Conservation (phyloP, 2,329 filamentous ascomycete species). For the Aspergillus melleus region DNA sequence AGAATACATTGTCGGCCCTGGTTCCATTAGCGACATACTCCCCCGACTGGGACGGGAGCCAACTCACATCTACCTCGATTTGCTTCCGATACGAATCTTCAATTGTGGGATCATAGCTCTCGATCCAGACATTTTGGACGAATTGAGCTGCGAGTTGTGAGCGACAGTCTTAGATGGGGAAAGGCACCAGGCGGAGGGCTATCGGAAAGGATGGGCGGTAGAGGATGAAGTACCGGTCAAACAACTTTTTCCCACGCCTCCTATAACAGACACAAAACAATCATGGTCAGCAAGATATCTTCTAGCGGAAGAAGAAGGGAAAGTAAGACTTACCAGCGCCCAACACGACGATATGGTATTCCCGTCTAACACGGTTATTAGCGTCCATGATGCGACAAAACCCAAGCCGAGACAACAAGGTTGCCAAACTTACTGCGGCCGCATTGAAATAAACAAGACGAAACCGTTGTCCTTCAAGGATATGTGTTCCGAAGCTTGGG, state of each 20-base stretch:
- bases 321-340: conserved; percentile 63
- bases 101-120: conserved; percentile 85
- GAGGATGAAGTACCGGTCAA: conserved; percentile 67
- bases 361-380: conserved; percentile 55
- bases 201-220: conserved; percentile 1
- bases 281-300: conserved; percentile 14
- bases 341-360: conserved; percentile 80
- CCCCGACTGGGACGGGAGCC: background rate
- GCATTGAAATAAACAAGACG: conserved; percentile 28
- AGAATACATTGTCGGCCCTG: conserved; percentile 84
- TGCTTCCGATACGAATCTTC: conserved; percentile 87
- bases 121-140: conserved; percentile 92
- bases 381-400: conserved; percentile 11
- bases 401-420: background rate
- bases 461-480: background rate
- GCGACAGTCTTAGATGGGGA: conserved; percentile 17
- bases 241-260: conserved; percentile 90
- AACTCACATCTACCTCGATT: conserved; percentile 82
- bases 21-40: conserved; percentile 31
- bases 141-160: conserved; percentile 69
- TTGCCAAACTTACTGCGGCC: conserved; percentile 36
- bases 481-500: background rate
- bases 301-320: background rate
- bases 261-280: conserved; percentile 45
- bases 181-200: background rate